These are phyloP conservation scores for Salix udensis DNA, from an alignment of 345 rosid species.

Conservation along the genomic window DNA sequence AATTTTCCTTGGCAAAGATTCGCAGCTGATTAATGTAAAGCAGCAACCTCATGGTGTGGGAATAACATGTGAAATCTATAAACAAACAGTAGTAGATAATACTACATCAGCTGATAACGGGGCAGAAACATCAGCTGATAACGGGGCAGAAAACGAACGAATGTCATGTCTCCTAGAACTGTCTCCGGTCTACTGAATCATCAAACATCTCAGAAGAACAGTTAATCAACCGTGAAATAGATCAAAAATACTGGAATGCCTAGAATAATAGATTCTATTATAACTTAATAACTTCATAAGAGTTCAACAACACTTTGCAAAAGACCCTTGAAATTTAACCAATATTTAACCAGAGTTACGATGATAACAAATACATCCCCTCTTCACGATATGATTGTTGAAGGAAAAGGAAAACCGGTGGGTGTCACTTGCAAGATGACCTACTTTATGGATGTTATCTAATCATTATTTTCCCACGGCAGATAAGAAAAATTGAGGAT, in stretches of 20 bases:
- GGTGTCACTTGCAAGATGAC: background rate
- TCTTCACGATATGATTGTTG: background rate
- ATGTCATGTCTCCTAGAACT: background rate
- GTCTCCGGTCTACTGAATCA: background rate
- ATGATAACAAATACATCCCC: conserved; percentile 1
- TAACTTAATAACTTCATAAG: background rate
- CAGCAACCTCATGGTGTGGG: background rate
- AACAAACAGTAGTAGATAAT: no score
- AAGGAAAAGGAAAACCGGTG: background rate
- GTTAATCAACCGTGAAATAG: background rate
- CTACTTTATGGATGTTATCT: background rate
- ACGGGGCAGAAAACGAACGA: no score
- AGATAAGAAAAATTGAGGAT: conserved; percentile 7
- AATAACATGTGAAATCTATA: background rate
- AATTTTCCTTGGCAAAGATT: no score
- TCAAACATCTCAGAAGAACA: background rate
- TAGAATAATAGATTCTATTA: background rate
- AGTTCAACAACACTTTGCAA: background rate
- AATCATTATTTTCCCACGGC: conserved; percentile 15
- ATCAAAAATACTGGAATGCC: background rate
- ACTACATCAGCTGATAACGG: no score
- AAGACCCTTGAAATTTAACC: conserved; percentile 13
- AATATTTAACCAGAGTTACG: conserved; percentile 15
- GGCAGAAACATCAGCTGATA: no score
- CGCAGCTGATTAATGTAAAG: background rate